Conservation (phyloP, 345 rosid species). For the Aquilaria malaccensis region DNA sequence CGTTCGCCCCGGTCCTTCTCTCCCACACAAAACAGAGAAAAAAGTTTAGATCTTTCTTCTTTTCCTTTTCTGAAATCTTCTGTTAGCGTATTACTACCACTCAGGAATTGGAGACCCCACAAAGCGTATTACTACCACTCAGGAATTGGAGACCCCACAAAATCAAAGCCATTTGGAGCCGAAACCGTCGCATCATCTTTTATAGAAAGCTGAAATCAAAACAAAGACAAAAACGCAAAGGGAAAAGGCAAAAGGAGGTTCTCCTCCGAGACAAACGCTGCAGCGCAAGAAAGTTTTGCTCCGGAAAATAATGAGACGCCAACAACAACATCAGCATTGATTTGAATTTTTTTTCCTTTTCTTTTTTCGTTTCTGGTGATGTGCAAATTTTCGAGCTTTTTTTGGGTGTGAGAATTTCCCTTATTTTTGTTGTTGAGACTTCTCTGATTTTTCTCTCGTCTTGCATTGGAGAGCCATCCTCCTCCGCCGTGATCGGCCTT, state of each 20-base stretch:
- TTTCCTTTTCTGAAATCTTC: too few relatives aligned
- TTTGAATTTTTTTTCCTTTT: conserved; percentile 13
- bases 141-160: too few relatives aligned
- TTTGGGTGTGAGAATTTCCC: not conserved
- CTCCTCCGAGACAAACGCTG: conserved; percentile 27
- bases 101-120: too few relatives aligned
- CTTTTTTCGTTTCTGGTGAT: too few relatives aligned
- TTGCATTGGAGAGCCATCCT: conserved; percentile 21
- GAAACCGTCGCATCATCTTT: not conserved
- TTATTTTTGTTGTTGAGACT: not conserved
- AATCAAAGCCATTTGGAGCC: not conserved
- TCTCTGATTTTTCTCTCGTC: conserved; percentile 14
- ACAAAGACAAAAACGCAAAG: not conserved
- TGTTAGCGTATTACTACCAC: too few relatives aligned
- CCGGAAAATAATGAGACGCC: conserved; percentile 16
- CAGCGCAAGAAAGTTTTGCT: conserved; percentile 20
- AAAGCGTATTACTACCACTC: too few relatives aligned
- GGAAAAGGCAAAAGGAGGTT: conserved; percentile 4
- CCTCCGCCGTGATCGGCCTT: conserved; percentile 11
- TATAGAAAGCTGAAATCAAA: not conserved
- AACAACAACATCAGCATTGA: conserved; percentile 14
- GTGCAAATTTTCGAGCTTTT: conserved; percentile 1
- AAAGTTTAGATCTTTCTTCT: too few relatives aligned
- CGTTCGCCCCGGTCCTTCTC: too few relatives aligned
- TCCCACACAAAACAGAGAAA: too few relatives aligned